Percentiles rank a stretch among this genome's conserved stretches.
phyloP scores from a whole-genome alignment of 352 stramenopile species.

The Globisporangium polare region DNA sequence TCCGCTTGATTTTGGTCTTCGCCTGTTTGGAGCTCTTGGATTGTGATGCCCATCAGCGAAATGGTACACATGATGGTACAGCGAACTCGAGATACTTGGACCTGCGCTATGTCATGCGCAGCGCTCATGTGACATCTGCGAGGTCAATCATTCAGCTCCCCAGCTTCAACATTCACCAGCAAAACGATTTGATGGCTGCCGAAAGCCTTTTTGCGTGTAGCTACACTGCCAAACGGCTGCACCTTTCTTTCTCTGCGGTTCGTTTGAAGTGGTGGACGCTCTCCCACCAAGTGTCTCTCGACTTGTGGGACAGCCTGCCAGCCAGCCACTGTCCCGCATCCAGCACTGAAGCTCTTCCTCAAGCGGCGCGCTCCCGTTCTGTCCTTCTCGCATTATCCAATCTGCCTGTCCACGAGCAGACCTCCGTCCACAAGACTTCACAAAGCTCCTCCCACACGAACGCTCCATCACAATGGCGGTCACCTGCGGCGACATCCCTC shows the following conservation, averaged over 20 bases:
- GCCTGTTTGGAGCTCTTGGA: not conserved
- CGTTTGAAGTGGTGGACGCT: conserved; percentile 1
- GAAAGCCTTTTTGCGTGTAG: not conserved
- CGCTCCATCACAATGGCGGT: conserved; percentile 34
- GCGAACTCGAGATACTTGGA: not conserved
- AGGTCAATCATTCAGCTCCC: not conserved
- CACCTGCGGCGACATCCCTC: conserved; percentile 66
- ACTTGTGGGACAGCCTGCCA: not conserved
- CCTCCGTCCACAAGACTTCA: not conserved
- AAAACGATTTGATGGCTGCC: not conserved
- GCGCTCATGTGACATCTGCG: not conserved
- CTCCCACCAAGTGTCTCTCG: not conserved
- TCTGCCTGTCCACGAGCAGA: not conserved
- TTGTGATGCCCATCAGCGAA: not conserved
- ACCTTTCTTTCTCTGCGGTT: no score
- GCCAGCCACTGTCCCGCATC: not conserved
- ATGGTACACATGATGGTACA: not conserved
- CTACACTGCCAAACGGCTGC: not conserved
- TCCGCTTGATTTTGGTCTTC: not conserved
- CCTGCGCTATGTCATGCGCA: no score
- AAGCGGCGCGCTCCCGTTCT: no score
- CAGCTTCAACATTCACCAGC: conserved; percentile 1
- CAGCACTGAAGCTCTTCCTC: no score
- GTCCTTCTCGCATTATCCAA: not conserved
- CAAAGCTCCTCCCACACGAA: no score